Conservation (phyloP, 73 alveolate genomes). For the Breviolum minutum region DNA sequence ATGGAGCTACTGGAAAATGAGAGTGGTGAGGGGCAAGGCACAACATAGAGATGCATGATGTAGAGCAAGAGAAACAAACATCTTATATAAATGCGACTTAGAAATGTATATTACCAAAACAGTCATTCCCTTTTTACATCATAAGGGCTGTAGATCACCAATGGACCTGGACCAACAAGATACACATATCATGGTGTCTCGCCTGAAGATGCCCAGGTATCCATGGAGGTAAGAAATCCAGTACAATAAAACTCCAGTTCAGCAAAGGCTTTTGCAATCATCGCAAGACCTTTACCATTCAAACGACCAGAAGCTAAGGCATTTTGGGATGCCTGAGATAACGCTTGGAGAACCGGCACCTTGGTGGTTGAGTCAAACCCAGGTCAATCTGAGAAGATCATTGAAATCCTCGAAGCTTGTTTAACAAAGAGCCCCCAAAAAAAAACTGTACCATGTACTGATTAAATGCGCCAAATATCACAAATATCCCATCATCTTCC, state of each 20-base stretch:
- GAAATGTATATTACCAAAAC: too few relatives aligned
- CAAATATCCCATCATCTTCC: too few relatives aligned
- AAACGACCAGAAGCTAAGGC: background rate
- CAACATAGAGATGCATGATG: too few relatives aligned
- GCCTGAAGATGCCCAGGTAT: conserved; percentile 37
- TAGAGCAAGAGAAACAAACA: too few relatives aligned
- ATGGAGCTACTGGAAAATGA: too few relatives aligned
- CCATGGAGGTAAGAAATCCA: conserved; percentile 8
- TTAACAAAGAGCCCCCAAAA: background rate
- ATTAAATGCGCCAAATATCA: too few relatives aligned
- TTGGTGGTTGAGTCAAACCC: background rate
- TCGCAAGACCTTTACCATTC: conserved; percentile 71
- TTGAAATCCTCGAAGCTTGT: background rate
- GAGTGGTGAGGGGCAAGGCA: too few relatives aligned
- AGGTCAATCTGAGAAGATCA: background rate
- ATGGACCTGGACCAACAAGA: background rate
- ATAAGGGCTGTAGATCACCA: too few relatives aligned
- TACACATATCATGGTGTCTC: background rate
- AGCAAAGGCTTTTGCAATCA: conserved; percentile 46
- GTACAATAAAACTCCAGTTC: conserved; percentile 59
- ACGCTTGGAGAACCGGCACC: conserved; percentile 25
- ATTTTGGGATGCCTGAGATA: background rate
- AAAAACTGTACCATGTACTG: too few relatives aligned
- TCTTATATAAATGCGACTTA: too few relatives aligned
- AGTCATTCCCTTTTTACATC: too few relatives aligned